These are phyloP conservation scores for Fusarium acutatum DNA, from an alignment of 2,329 filamentous ascomycete species.

Conservation along the genomic window DNA sequence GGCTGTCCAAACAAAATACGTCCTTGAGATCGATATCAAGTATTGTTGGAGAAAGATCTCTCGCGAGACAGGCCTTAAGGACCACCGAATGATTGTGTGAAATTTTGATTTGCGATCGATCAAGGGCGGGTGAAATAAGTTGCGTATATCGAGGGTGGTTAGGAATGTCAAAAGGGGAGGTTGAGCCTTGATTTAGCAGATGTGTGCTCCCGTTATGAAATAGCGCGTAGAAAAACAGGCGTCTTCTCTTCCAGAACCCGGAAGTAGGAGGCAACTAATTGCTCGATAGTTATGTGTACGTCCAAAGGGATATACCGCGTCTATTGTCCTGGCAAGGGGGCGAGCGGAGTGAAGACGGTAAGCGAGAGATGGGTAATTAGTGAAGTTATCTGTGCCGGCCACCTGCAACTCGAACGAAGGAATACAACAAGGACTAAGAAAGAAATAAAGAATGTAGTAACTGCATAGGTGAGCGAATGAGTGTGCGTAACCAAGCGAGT, in stretches of 20 bases:
- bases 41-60: neutral
- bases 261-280: neutral
- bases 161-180: constrained; percentile 28
- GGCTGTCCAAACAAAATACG: constrained; percentile 3
- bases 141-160: constrained; percentile 9
- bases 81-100: neutral
- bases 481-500: constrained; percentile 36
- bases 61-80: neutral
- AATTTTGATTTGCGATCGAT: neutral
- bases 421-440: constrained; percentile 17
- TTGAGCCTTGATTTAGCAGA: neutral
- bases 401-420: neutral
- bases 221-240: constrained; percentile 5
- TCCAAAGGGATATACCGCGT: constrained; percentile 25
- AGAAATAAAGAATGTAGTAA: constrained; percentile 28
- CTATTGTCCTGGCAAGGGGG: constrained; percentile 25
- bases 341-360: constrained; percentile 10
- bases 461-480: constrained; percentile 24
- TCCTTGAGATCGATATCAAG: neutral
- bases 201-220: constrained; percentile 1
- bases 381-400: neutral
- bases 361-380: constrained; percentile 32
- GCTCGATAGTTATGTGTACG: neutral
- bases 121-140: constrained; percentile 11
- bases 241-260: neutral